Conservation (phyloP, 2,329 filamentous ascomycete species). For the Colletotrichum viniferum region DNA sequence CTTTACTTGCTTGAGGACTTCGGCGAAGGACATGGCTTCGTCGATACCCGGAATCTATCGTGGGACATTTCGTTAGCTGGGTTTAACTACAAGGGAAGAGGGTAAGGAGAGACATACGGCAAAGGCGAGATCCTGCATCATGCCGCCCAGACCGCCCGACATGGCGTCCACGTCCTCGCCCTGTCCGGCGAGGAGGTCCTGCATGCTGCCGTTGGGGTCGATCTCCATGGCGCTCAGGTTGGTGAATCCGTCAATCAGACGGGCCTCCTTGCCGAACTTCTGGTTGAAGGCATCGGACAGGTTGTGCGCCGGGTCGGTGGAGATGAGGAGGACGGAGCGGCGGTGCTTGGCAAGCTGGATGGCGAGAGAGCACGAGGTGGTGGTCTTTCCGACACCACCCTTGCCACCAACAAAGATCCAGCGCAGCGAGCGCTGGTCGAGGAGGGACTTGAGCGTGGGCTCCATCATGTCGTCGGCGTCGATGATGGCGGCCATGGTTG, state of each 20-base stretch:
- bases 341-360: constrained; percentile 96
- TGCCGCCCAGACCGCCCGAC: constrained; percentile 79
- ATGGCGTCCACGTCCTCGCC: constrained; percentile 72
- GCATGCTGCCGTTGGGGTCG: constrained; percentile 96
- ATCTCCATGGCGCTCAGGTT: constrained; percentile 99
- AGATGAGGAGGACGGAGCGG: constrained; percentile 96
- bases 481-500: constrained; percentile 47
- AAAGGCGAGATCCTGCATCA: constrained; percentile 99
- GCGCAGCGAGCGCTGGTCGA: constrained; percentile 92
- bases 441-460: constrained; percentile 90
- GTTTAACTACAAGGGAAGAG: background rate
- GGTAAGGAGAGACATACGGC: constrained; percentile 69
- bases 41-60: constrained; percentile 93
- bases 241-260: constrained; percentile 87
- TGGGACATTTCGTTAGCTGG: background rate
- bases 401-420: constrained; percentile 99
- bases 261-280: constrained; percentile 98
- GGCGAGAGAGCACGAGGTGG: constrained; percentile 97
- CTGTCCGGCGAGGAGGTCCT: constrained; percentile 83
- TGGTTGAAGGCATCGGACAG: constrained; percentile 97
- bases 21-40: constrained; percentile 99
- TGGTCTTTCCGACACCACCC: constrained; percentile 98
- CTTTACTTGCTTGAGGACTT: constrained; percentile 99
- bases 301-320: constrained; percentile 97
- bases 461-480: constrained; percentile 79